Conservation (phyloP, 495 filamentous ascomycete genomes). For the Penicillium silybi region DNA sequence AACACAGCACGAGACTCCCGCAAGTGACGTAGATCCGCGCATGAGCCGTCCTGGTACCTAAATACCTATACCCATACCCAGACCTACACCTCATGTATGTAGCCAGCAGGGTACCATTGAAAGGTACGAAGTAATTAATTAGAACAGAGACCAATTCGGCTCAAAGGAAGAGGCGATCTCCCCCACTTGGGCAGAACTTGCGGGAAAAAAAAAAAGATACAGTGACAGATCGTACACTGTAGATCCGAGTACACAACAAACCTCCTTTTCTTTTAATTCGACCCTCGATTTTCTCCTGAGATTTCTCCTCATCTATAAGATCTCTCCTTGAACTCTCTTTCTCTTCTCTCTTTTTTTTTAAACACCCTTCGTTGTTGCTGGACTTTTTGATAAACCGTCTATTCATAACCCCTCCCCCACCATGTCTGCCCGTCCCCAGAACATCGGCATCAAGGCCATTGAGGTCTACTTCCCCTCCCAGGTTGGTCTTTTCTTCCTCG, state of each 20-base stretch:
- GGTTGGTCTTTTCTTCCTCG: constrained; percentile 50
- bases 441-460: constrained; percentile 99
- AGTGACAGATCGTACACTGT: constrained; percentile 33
- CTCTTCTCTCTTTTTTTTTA: constrained; percentile 2
- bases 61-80: too few species aligned
- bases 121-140: too few species aligned
- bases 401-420: constrained; percentile 32
- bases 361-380: background rate
- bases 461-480: constrained; percentile 98
- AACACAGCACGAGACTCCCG: background rate
- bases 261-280: constrained; percentile 17
- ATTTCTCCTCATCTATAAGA: background rate
- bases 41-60: too few species aligned
- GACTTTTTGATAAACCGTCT: background rate
- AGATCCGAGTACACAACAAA: constrained; percentile 31
- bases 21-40: too few species aligned
- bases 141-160: background rate
- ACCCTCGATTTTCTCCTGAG: background rate
- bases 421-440: constrained; percentile 88
- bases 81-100: too few species aligned
- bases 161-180: constrained; percentile 13
- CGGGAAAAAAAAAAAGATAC: constrained; percentile 14
- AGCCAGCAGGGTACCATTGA: too few species aligned
- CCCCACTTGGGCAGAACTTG: constrained; percentile 1
- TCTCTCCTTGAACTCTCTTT: constrained; percentile 1